These are phyloP conservation scores for Epichloe coenophiala DNA, from an alignment of 2,329 filamentous ascomycete species.

Conservation along the genomic window DNA sequence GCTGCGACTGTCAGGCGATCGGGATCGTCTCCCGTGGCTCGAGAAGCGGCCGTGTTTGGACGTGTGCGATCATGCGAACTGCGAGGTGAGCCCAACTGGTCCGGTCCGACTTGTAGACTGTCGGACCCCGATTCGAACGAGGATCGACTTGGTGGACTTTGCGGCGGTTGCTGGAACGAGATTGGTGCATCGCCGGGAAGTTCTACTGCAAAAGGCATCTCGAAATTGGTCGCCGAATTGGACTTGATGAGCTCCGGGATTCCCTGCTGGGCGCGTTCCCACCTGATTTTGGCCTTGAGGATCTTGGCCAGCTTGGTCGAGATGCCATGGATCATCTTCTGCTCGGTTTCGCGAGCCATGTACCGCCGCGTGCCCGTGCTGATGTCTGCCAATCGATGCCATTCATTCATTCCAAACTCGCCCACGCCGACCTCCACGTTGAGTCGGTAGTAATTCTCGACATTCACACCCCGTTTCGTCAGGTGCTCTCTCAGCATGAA, in stretches of 20 bases:
- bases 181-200: slow-evolving; percentile 41
- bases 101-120: slow-evolving; percentile 27
- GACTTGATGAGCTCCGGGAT: slow-evolving; percentile 32
- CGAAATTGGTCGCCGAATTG: slow-evolving; percentile 24
- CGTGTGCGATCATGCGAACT: slow-evolving; percentile 34
- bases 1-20: slow-evolving; percentile 43
- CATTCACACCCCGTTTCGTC: slow-evolving; percentile 62
- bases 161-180: slow-evolving; percentile 22
- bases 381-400: slow-evolving; percentile 87
- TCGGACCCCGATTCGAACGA: slow-evolving; percentile 46
- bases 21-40: slow-evolving; percentile 24
- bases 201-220: slow-evolving; percentile 39
- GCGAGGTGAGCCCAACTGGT: slow-evolving; percentile 31
- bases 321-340: slow-evolving; percentile 62
- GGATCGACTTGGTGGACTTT: slow-evolving; percentile 28
- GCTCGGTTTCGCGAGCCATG: slow-evolving; percentile 57
- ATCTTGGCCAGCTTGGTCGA: slow-evolving; percentile 76
- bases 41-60: slow-evolving; percentile 18
- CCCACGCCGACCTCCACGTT: slow-evolving; percentile 94
- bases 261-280: slow-evolving; percentile 34
- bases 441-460: slow-evolving; percentile 87
- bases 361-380: slow-evolving; percentile 84
- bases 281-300: slow-evolving; percentile 58
- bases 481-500: slow-evolving; percentile 73
- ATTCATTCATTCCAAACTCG: slow-evolving; percentile 98